Evolutionary conservation across 164 flowering plant species (phyloP).

Genomic region (Malania oleifera): DNA sequence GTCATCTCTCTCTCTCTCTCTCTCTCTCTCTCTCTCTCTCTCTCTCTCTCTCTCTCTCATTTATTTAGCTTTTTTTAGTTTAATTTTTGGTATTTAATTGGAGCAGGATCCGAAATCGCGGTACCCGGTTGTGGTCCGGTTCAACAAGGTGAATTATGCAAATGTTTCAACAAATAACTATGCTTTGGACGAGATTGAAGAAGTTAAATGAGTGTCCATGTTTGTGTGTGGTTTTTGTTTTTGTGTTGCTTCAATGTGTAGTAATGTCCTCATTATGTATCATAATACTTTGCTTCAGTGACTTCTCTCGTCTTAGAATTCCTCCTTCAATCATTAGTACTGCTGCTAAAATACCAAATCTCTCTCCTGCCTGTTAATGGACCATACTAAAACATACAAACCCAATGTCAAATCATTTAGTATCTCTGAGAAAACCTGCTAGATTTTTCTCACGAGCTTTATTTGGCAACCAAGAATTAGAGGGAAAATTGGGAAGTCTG

Average conservation of each 20-base stretch:
- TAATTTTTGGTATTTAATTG: neutral
- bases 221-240: neutral
- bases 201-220: conserved; percentile 45
- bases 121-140: conserved; percentile 91
- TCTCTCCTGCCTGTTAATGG: too few species aligned
- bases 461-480: neutral
- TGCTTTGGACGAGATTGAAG: conserved; percentile 88
- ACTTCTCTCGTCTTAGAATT: neutral
- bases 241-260: neutral
- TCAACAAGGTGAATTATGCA: conserved; percentile 88
- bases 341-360: neutral
- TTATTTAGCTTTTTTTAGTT: neutral
- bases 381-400: too few species aligned
- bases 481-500: neutral
- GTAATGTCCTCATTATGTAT: conserved; percentile 11
- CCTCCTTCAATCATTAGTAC: neutral
- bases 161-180: conserved; percentile 94
- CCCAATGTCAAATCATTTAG: too few species aligned
- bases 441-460: too few species aligned
- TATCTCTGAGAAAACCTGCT: too few species aligned
- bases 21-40: neutral
- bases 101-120: conserved; percentile 78
- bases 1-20: conserved; percentile 23
- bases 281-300: conserved; percentile 13
- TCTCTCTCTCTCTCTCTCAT: neutral